Conservation (phyloP, 805 yeast species). For the Zygoascus biomembranicola region DNA sequence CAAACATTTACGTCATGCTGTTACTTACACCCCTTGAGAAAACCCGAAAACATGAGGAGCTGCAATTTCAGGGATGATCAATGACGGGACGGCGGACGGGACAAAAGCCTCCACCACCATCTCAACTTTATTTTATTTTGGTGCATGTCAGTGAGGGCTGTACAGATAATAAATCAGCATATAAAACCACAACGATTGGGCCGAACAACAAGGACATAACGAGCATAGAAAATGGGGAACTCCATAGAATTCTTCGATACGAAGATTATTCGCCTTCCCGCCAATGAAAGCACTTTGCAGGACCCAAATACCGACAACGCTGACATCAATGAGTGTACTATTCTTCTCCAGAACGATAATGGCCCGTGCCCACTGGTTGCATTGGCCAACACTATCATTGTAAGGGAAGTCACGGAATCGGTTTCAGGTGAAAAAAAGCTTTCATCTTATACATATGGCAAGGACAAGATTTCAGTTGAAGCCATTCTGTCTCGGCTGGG, state of each 20-base stretch:
- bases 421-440: slow-evolving; percentile 16
- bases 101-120: neutral
- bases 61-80: neutral
- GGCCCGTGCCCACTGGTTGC: slow-evolving; percentile 90
- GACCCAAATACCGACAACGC: neutral
- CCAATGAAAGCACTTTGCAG: neutral
- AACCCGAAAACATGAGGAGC: slow-evolving; percentile 12
- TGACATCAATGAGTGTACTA: slow-evolving; percentile 14
- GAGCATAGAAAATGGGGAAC: neutral
- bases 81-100: neutral
- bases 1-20: neutral
- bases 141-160: no score
- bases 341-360: slow-evolving; percentile 67
- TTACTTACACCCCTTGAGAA: slow-evolving; percentile 18
- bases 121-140: no score
- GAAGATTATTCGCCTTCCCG: slow-evolving; percentile 8
- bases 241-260: slow-evolving; percentile 28
- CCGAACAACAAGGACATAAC: neutral
- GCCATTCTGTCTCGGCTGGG: slow-evolving; percentile 45
- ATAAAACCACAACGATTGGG: no score
- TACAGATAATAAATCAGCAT: no score
- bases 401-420: slow-evolving; percentile 34
- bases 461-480: slow-evolving; percentile 29
- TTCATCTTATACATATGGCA: slow-evolving; percentile 27
- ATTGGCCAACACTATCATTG: slow-evolving; percentile 56